Evolutionary conservation across 495 filamentous ascomycete species (phyloP), one percentile per base, ranked within the genome.

Genomic region (Hypoxylon fragiforme): DNA sequence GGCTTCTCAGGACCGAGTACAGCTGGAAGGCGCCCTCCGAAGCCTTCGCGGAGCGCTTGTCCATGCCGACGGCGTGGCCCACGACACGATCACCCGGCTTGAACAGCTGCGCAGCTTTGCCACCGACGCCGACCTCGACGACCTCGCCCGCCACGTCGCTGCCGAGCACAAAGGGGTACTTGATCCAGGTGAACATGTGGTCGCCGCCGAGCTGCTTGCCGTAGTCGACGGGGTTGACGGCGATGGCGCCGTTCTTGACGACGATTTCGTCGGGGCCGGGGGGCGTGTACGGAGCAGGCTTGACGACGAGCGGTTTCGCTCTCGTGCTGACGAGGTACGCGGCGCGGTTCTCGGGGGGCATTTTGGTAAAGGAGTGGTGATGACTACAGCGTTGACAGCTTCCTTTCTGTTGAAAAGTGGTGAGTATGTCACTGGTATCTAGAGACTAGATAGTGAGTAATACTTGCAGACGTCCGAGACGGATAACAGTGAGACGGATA

Each of bases 141-240:
- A 85, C 70, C 13, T 69, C 67, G 13, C 82, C 82, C 5, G 75
- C 73, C 14, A 78, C 62, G 44, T 84, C 82, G 51, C 54, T 59
- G 31, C 83, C 81, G 1, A 83, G 63, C 21, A 81, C 66, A 9
- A 59, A 48, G 1, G 81, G 81, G 24, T 77, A 81, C 0, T 63
- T 66, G 11, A 61, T 44, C 48, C 36, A 52, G 34, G 35, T 3
- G 19, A 61, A 61, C 31, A 66, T 22, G 3, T 59, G 12, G 8
- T 52, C 30, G 26, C 63, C 65, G 3, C 19, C 50, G 4, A 19
- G 15, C 56, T 81, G 77, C 21, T 72, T 62, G 22, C 62, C 63
- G 55, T 64, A 73, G 50, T 84, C 82, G 38, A 79, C 57, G 5
- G 77, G 72, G 59, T 76, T 76, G 50, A 75, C 31, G 1, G 70